phyloP scores from a whole-genome alignment of 805 yeast species.

The Ogataea henricii region DNA sequence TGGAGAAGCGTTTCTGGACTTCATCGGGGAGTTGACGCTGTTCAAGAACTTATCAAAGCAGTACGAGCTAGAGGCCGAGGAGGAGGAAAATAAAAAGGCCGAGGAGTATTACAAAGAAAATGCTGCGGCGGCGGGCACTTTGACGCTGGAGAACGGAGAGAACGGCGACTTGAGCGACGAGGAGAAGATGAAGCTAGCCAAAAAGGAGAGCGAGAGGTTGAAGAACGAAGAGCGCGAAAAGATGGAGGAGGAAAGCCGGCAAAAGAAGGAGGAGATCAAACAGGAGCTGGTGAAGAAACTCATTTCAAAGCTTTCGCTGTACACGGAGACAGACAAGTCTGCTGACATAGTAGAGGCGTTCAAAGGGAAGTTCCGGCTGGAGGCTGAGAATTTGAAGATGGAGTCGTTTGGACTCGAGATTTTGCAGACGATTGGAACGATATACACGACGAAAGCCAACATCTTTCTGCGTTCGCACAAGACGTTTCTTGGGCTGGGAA shows the following conservation, averaged over 20 bases:
- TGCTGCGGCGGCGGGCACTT: conserved; percentile 29
- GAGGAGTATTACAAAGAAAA: conserved; percentile 53
- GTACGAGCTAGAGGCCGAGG: conserved; percentile 45
- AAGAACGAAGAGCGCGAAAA: conserved; percentile 57
- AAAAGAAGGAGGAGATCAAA: conserved; percentile 56
- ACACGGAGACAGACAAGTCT: conserved; percentile 61
- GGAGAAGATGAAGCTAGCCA: conserved; percentile 32
- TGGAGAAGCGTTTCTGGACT: conserved; percentile 74
- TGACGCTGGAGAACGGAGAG: conserved; percentile 31
- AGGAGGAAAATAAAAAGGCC: conserved; percentile 38
- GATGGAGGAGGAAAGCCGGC: conserved; percentile 75
- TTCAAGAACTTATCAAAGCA: conserved; percentile 63
- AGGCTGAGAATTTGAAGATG: conserved; percentile 80
- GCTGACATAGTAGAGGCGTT: conserved; percentile 61
- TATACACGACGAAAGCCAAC: conserved; percentile 74
- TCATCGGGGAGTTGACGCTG: conserved; percentile 78
- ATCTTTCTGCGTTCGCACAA: conserved; percentile 74
- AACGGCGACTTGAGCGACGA: conserved; percentile 26
- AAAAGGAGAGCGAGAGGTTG: conserved; percentile 35
- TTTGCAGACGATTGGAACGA: conserved; percentile 77
- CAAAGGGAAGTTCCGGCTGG: conserved; percentile 52
- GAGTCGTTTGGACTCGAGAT: conserved; percentile 95
- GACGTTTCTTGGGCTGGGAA: conserved; percentile 79
- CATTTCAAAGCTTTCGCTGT: conserved; percentile 45
- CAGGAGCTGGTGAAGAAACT: conserved; percentile 53